Conservation (phyloP, 2,329 filamentous ascomycete genomes). For the Aaosphaeria pasadenensis region DNA sequence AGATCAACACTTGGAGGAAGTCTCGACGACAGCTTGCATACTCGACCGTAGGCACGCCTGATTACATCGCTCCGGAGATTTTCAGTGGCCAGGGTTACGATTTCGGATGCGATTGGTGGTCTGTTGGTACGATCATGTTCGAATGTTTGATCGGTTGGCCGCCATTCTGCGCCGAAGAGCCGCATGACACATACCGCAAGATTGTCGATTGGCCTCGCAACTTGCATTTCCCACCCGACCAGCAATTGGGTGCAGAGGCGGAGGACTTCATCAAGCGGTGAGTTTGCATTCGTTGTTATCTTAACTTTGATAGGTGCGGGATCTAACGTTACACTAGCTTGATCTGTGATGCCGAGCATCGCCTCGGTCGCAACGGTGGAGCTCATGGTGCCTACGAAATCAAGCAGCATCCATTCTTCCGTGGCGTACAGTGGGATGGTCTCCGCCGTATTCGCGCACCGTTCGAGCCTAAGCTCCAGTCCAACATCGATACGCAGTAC, state of each 20-base stretch:
- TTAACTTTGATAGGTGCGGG: background rate
- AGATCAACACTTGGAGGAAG: constrained; percentile 98
- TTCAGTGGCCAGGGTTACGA: constrained; percentile 96
- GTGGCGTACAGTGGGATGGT: constrained; percentile 90
- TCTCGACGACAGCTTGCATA: constrained; percentile 95
- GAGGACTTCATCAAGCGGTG: constrained; percentile 91
- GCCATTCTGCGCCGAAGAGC: constrained; percentile 96
- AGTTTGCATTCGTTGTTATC: constrained; percentile 25
- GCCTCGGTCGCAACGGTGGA: constrained; percentile 76
- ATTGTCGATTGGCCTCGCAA: constrained; percentile 98
- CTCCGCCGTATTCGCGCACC: constrained; percentile 90
- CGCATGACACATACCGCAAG: constrained; percentile 97
- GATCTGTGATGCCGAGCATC: constrained; percentile 90
- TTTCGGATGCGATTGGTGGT: constrained; percentile 99
- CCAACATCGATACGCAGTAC: constrained; percentile 94
- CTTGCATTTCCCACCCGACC: constrained; percentile 94
- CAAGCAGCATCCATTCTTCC: constrained; percentile 94
- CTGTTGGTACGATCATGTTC: constrained; percentile 98
- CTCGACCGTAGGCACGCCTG: constrained; percentile 94
- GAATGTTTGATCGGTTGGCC: constrained; percentile 98
- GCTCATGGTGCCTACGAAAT: constrained; percentile 86
- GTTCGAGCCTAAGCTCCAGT: constrained; percentile 90
- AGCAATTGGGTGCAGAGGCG: constrained; percentile 81
- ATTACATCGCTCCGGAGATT: constrained; percentile 98
- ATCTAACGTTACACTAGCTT: constrained; percentile 56